phyloP scores from a whole-genome alignment of 805 yeast genomes.

The Teunomyces lycoperdinae region DNA sequence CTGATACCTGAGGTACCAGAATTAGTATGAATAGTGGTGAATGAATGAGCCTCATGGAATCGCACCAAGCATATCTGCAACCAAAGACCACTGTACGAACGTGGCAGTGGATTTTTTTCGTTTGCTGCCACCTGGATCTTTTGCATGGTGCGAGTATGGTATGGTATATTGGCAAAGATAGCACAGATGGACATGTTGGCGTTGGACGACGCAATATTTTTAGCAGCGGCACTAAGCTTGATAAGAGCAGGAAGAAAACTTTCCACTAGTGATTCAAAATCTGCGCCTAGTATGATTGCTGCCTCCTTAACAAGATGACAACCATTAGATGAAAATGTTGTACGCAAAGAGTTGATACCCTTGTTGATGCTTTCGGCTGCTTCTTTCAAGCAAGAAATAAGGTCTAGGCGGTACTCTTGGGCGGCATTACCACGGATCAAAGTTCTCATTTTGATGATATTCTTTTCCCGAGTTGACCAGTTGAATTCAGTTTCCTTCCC shows the following conservation, averaged over 20 bases:
- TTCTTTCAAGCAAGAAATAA: slow-evolving; percentile 31
- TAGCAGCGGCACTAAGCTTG: slow-evolving; percentile 57
- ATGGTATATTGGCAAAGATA: slow-evolving; percentile 54
- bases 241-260: slow-evolving; percentile 45
- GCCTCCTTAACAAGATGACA: slow-evolving; percentile 76
- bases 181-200: slow-evolving; percentile 56
- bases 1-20: slow-evolving; percentile 27
- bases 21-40: slow-evolving; percentile 22
- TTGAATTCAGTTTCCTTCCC: slow-evolving; percentile 85
- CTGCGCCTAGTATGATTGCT: slow-evolving; percentile 36
- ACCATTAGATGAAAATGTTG: slow-evolving; percentile 74
- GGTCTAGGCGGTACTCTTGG: slow-evolving; percentile 32
- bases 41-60: slow-evolving; percentile 37
- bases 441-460: slow-evolving; percentile 54
- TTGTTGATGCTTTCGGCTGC: slow-evolving; percentile 58
- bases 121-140: slow-evolving; percentile 49
- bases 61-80: slow-evolving; percentile 58
- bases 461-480: slow-evolving; percentile 73
- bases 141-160: slow-evolving; percentile 48
- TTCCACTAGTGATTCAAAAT: slow-evolving; percentile 51
- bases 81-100: slow-evolving; percentile 70
- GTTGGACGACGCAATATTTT: slow-evolving; percentile 58
- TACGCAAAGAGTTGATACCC: slow-evolving; percentile 70
- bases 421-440: slow-evolving; percentile 58
- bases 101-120: slow-evolving; percentile 72